Percentiles rank a stretch among this genome's conserved stretches.
Conservation (phyloP, 2,329 filamentous ascomycete genomes). For the Colletotrichum sansevieriae region DNA sequence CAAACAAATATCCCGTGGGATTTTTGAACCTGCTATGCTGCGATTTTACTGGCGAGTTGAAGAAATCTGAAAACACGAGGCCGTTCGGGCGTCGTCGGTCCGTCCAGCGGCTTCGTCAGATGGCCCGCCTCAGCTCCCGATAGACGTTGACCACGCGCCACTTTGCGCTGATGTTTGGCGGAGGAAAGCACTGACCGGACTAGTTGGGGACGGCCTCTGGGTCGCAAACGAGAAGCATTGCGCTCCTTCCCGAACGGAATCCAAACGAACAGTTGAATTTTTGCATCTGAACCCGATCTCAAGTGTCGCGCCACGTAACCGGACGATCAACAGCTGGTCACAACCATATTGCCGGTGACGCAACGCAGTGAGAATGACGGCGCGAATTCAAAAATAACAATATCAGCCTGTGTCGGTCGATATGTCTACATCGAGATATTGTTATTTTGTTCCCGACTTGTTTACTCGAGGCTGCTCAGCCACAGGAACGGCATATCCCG, state of each 20-base stretch:
- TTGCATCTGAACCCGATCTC: slow-evolving; percentile 33
- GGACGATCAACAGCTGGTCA: slow-evolving; percentile 17
- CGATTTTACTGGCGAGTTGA: not conserved
- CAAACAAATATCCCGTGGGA: not conserved
- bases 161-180: slow-evolving; percentile 16
- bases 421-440: not conserved
- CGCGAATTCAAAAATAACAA: slow-evolving; percentile 5
- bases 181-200: slow-evolving; percentile 16
- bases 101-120: slow-evolving; percentile 6
- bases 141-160: slow-evolving; percentile 8
- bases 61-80: slow-evolving; percentile 15
- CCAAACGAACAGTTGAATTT: slow-evolving; percentile 28
- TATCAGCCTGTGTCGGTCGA: not conserved
- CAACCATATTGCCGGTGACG: not conserved
- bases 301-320: slow-evolving; percentile 9
- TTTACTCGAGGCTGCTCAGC: not conserved
- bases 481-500: slow-evolving; percentile 3
- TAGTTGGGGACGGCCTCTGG: not conserved
- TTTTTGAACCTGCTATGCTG: slow-evolving; percentile 1
- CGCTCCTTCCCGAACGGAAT: slow-evolving; percentile 14
- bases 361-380: slow-evolving; percentile 1
- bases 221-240: not conserved
- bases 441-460: not conserved
- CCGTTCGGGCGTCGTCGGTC: slow-evolving; percentile 9
- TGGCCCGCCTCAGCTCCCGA: not conserved